A percentile compares a stretch with the other conserved stretches of the same genome.
Conservation (phyloP, 768 basidiomycete genomes). For the Pulveroboletus frians region DNA sequence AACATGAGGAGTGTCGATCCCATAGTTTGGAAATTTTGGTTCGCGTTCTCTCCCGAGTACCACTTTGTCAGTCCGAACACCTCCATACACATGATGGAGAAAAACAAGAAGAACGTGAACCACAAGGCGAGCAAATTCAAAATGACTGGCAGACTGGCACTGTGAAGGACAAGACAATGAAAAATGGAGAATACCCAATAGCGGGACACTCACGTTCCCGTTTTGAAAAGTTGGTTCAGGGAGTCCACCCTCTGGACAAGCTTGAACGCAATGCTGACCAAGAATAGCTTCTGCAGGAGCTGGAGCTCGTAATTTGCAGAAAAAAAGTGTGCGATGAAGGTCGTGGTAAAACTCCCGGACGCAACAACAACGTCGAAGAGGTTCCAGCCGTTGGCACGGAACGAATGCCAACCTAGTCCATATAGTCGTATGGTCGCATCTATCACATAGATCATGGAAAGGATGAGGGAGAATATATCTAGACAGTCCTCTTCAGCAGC, state of each 20-base stretch:
- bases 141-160: slow-evolving; percentile 83
- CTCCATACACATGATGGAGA: slow-evolving; percentile 81
- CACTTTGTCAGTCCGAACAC: slow-evolving; percentile 90
- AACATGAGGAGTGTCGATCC: slow-evolving; percentile 82
- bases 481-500: slow-evolving; percentile 4
- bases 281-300: slow-evolving; percentile 84
- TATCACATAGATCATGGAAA: slow-evolving; percentile 67
- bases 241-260: slow-evolving; percentile 83
- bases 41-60: slow-evolving; percentile 61
- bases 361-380: slow-evolving; percentile 82
- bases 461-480: slow-evolving; percentile 74
- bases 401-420: slow-evolving; percentile 82
- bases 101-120: slow-evolving; percentile 88
- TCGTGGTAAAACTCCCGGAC: slow-evolving; percentile 78
- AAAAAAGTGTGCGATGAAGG: slow-evolving; percentile 60
- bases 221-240: slow-evolving; percentile 95
- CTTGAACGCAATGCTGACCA: slow-evolving; percentile 92
- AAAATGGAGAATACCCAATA: not conserved
- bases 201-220: slow-evolving; percentile 65
- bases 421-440: slow-evolving; percentile 75
- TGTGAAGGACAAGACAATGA: slow-evolving; percentile 24
- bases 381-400: slow-evolving; percentile 92
- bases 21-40: slow-evolving; percentile 76
- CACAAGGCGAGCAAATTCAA: slow-evolving; percentile 80
- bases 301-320: slow-evolving; percentile 46